Base-by-base conservation (phyloP, 2,329 filamentous ascomycete species). In the Cylindrodendrum hubeiense region DNA sequence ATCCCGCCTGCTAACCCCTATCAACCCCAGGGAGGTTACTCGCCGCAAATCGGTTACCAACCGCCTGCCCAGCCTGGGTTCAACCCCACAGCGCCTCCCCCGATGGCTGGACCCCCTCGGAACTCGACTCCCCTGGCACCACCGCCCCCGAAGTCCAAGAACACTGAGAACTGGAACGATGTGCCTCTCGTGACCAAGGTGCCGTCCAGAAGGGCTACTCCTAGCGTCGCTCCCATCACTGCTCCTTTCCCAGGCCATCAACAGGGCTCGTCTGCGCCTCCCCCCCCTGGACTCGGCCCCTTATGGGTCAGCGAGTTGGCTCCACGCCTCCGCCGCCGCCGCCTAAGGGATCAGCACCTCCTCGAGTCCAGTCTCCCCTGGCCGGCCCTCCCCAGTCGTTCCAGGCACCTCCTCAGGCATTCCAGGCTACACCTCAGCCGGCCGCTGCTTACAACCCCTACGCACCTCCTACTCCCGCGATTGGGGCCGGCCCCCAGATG, bases 151-250 rank as follows among this genome's bases (percentile, higher is more conserved):
- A 90, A 89, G 75, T 84, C 88, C 62, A 91, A 90, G 75, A 91
- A 92, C 68, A 90, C 91, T 68, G 89, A 91, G 28, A 92, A 93
- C 72, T 99, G 96, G 96, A 99, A 99, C 73, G 96, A 99, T 79
- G 91, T 97, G 55, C 96, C 96, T 1, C 87, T 97, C 74, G 92
- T 98, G 49, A 86, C 89, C 49, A 93, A 95, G 82, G 83, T 87
- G 33, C 67, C 72, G 59, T 87, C 88, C 15, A 90, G 95, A 70
- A 89, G 91, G 76, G 86, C 86, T 49, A 98, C 95, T 1, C 94
- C 95, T 3, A 89, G 86, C 60, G 83, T 89, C 21, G 87, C 89
- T 55, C 84, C 91, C 3, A 89, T 94, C 54, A 89, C 86, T n/a
- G 89, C 92, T 19, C 93, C 94, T 9, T 97, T 96, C 83, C 86